A percentile compares a stretch with the other conserved stretches of the same genome.
These are phyloP conservation scores for Cladophialophora immunda DNA, from an alignment of 2,329 filamentous ascomycete species.

Conservation along the genomic window DNA sequence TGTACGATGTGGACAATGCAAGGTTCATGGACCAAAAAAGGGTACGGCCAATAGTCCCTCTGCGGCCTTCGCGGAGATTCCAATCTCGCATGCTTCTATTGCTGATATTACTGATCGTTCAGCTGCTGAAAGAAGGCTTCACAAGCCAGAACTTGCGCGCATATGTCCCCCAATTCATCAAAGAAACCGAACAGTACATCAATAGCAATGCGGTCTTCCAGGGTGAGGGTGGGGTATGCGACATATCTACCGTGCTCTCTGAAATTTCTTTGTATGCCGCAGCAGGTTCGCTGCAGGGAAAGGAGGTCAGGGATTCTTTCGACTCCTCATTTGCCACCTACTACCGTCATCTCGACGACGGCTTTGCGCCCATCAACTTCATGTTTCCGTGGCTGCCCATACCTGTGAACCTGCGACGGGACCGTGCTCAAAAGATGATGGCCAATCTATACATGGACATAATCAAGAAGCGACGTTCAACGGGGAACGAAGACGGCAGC, in stretches of 20 bases:
- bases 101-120: slow-evolving; percentile 40
- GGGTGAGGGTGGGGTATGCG: slow-evolving; percentile 71
- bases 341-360: slow-evolving; percentile 90
- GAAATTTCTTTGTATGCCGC: slow-evolving; percentile 92
- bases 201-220: slow-evolving; percentile 73
- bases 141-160: slow-evolving; percentile 69
- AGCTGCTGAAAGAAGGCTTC: slow-evolving; percentile 71
- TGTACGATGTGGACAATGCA: slow-evolving; percentile 89
- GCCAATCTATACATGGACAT: slow-evolving; percentile 83
- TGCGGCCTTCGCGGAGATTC: slow-evolving; percentile 2
- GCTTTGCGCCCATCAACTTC: slow-evolving; percentile 89
- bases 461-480: slow-evolving; percentile 74
- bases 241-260: slow-evolving; percentile 79
- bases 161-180: slow-evolving; percentile 80
- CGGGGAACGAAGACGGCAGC: slow-evolving; percentile 60
- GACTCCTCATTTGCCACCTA: slow-evolving; percentile 81
- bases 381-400: slow-evolving; percentile 87
- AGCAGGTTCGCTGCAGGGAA: slow-evolving; percentile 83
- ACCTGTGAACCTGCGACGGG: slow-evolving; percentile 85
- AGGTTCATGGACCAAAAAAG: slow-evolving; percentile 98
- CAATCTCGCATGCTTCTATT: neutral
- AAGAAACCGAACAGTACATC: slow-evolving; percentile 77
- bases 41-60: slow-evolving; percentile 58
- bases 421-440: slow-evolving; percentile 81
- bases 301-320: slow-evolving; percentile 81